phyloP scores from a whole-genome alignment of 257 asterid species.

The Plantago major region DNA sequence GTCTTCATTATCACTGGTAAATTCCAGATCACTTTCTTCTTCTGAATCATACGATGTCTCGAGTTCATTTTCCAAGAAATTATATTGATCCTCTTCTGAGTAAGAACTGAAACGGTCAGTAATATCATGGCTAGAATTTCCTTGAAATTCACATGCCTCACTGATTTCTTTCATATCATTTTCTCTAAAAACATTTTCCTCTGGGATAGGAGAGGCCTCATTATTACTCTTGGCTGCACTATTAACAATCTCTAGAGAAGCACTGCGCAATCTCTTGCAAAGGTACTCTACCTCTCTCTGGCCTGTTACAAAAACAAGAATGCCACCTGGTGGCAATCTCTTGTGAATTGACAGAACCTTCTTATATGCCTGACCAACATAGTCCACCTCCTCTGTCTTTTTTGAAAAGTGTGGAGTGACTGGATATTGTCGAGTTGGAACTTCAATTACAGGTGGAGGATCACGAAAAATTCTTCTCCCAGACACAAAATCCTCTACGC shows the following conservation, averaged over 20 bases:
- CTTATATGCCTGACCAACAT: slow-evolving; percentile 85
- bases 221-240: slow-evolving; percentile 26
- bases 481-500: slow-evolving; percentile 85
- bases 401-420: slow-evolving; percentile 80
- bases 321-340: slow-evolving; percentile 90
- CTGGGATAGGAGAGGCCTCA: slow-evolving; percentile 26
- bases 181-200: slow-evolving; percentile 38
- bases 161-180: slow-evolving; percentile 54
- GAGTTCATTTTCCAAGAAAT: slow-evolving; percentile 50
- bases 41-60: slow-evolving; percentile 54
- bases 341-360: slow-evolving; percentile 86
- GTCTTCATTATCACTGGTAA: slow-evolving; percentile 38
- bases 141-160: slow-evolving; percentile 77
- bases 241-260: slow-evolving; percentile 48
- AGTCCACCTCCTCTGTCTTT: slow-evolving; percentile 74
- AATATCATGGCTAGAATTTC: slow-evolving; percentile 41
- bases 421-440: slow-evolving; percentile 87
- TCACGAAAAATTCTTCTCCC: slow-evolving; percentile 45
- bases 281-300: slow-evolving; percentile 86
- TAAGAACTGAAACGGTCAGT: slow-evolving; percentile 62
- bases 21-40: slow-evolving; percentile 80
- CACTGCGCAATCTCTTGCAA: slow-evolving; percentile 59
- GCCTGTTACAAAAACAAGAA: slow-evolving; percentile 93
- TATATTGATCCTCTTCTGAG: slow-evolving; percentile 55
- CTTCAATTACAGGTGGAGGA: slow-evolving; percentile 83